Evolutionary conservation across 352 stramenopile species (phyloP).

Genomic region (Phytopythium kandeliae): DNA sequence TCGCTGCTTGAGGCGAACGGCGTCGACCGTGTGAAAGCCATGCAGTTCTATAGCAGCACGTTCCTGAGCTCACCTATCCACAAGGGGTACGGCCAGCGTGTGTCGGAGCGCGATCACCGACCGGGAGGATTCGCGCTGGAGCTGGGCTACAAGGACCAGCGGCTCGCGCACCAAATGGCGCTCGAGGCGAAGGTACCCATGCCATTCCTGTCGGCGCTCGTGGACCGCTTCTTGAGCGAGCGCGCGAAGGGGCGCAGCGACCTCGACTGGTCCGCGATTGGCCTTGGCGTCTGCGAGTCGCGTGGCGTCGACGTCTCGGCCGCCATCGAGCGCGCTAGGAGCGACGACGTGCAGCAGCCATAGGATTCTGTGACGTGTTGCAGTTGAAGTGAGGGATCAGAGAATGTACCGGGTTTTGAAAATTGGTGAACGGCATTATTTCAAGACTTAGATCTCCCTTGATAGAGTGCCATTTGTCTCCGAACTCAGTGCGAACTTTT

Average conservation of each 20-base stretch:
- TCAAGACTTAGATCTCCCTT: no score
- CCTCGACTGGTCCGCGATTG: constrained; percentile 76
- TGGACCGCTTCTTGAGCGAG: constrained; percentile 62
- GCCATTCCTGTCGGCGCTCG: constrained; percentile 70
- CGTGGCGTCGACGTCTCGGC: constrained; percentile 49
- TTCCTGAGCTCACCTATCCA: constrained; percentile 82
- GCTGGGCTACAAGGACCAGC: constrained; percentile 70
- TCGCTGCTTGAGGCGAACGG: constrained; percentile 62
- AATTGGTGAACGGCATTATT: no score
- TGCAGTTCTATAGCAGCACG: constrained; percentile 72
- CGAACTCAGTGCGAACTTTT: no score
- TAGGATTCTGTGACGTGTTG: neutral
- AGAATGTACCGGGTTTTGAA: no score
- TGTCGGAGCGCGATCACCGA: constrained; percentile 69
- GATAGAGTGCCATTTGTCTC: neutral
- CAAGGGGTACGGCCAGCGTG: constrained; percentile 72
- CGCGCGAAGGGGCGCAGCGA: constrained; percentile 49
- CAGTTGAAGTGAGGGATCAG: neutral
- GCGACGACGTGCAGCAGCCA: constrained; percentile 1
- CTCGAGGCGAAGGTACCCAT: constrained; percentile 51
- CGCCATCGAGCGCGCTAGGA: constrained; percentile 24
- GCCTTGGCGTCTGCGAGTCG: constrained; percentile 48
- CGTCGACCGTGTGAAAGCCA: constrained; percentile 65
- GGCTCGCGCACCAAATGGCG: constrained; percentile 52
- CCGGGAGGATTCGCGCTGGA: constrained; percentile 70